Percentiles rank a stretch among this genome's conserved stretches.
Conservation (phyloP, 257 asterid species). For the Forsythia suspensa region DNA sequence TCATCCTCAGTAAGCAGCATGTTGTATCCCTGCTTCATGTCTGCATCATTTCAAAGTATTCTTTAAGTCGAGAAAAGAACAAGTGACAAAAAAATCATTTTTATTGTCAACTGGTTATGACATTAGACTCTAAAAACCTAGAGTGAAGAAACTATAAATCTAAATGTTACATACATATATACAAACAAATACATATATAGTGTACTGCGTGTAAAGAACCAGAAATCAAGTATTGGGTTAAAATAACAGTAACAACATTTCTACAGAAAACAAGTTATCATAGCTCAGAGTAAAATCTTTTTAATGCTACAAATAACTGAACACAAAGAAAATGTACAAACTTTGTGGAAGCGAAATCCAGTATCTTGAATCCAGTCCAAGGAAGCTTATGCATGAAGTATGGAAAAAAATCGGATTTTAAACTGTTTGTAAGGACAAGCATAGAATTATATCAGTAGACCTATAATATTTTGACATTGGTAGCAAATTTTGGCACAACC, state of each 20-base stretch:
- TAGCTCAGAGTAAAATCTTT: no score
- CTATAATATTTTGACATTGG: background rate
- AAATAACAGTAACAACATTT: background rate
- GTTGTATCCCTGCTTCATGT: conserved; percentile 60
- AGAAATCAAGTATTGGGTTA: background rate
- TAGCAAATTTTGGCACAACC: background rate
- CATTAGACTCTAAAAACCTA: background rate
- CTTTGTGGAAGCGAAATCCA: no score
- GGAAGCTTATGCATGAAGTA: no score
- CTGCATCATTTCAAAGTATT: conserved; percentile 42
- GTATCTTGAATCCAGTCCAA: no score
- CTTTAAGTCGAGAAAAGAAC: background rate
- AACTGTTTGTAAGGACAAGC: background rate
- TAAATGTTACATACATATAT: background rate
- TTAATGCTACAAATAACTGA: no score
- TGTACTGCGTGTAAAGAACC: background rate
- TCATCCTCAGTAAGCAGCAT: conserved; percentile 74
- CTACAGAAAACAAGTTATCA: background rate
- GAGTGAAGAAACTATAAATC: background rate
- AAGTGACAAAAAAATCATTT: no score
- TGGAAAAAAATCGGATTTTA: no score
- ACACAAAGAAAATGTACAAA: no score
- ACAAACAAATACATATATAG: background rate
- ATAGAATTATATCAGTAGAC: background rate
- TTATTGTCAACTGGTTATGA: background rate